A percentile compares a stretch with the other conserved stretches of the same genome.
Evolutionary conservation across 768 basidiomycete species (phyloP).

Genomic region (Astraeus odoratus): DNA sequence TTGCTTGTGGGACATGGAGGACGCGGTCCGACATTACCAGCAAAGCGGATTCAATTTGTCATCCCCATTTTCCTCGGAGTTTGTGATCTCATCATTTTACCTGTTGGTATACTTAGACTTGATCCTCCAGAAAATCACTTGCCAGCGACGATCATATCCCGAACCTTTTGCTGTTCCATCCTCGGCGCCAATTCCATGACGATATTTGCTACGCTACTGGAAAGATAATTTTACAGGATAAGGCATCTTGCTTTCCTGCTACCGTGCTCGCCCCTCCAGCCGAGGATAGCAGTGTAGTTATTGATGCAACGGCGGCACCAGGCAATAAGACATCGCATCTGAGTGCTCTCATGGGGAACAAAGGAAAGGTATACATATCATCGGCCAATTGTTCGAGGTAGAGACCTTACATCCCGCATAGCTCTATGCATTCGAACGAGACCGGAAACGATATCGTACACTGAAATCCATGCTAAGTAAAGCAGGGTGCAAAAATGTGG

Average conservation of each 20-base stretch:
- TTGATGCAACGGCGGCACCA: conserved; percentile 94
- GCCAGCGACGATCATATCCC: conserved; percentile 73
- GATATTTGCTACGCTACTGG: conserved; percentile 70
- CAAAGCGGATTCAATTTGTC: conserved; percentile 49
- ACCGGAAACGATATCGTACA: conserved; percentile 73
- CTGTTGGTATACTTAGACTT: background rate
- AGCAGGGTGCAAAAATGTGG: conserved; percentile 78
- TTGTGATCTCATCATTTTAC: conserved; percentile 2
- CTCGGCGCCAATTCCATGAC: conserved; percentile 57
- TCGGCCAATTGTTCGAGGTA: background rate
- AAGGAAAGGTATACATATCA: conserved; percentile 56
- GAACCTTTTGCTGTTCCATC: conserved; percentile 73
- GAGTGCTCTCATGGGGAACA: conserved; percentile 78
- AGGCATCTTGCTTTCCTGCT: conserved; percentile 96
- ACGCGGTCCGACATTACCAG: conserved; percentile 53
- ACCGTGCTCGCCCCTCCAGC: conserved; percentile 71
- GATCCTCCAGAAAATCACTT: conserved; percentile 49
- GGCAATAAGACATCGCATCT: conserved; percentile 98
- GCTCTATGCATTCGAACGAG: conserved; percentile 87
- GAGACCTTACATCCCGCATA: conserved; percentile 18
- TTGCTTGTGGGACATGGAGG: conserved; percentile 54
- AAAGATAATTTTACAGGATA: conserved; percentile 91
- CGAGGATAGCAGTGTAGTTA: conserved; percentile 47
- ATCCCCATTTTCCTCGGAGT: conserved; percentile 51
- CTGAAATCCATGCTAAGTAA: conserved; percentile 80